These are phyloP conservation scores for Fomes fomentarius DNA, from an alignment of 1,284 basidiomycete species.

Conservation along the genomic window DNA sequence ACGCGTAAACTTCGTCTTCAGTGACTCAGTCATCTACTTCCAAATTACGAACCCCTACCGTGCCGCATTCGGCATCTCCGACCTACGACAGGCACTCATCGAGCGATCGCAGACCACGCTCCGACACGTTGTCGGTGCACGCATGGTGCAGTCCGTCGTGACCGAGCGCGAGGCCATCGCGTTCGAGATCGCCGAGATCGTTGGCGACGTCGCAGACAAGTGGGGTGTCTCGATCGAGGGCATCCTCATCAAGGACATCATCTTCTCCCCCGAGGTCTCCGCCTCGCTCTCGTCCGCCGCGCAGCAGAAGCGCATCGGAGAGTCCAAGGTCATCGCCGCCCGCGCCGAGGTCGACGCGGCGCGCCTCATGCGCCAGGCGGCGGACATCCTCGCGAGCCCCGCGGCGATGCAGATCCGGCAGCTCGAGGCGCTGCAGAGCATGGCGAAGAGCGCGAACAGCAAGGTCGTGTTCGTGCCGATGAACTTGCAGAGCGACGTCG, in stretches of 20 bases:
- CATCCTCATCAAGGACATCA: constrained; percentile 93
- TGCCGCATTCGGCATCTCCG: constrained; percentile 90
- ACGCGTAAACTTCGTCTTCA: constrained; percentile 33
- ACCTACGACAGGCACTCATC: constrained; percentile 85
- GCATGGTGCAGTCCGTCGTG: constrained; percentile 82
- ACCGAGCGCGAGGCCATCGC: constrained; percentile 97
- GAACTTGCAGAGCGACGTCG: constrained; percentile 80
- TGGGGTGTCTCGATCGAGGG: constrained; percentile 97
- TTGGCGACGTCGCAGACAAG: constrained; percentile 83
- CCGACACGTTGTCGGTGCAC: constrained; percentile 92
- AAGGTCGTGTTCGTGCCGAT: constrained; percentile 97
- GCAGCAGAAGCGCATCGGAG: constrained; percentile 94
- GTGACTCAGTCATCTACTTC: constrained; percentile 91
- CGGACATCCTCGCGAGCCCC: constrained; percentile 89
- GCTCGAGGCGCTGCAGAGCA: constrained; percentile 82
- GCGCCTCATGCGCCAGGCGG: constrained; percentile 92
- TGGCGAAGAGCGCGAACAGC: constrained; percentile 74
- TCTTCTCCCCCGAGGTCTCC: constrained; percentile 91
- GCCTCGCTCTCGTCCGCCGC: constrained; percentile 92
- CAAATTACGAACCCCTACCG: constrained; percentile 87
- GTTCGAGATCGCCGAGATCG: constrained; percentile 94
- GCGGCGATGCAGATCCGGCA: constrained; percentile 98
- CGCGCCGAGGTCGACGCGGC: constrained; percentile 95
- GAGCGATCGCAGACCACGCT: constrained; percentile 97
- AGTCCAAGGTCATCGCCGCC: constrained; percentile 95